A percentile compares a stretch with the other conserved stretches of the same genome.
These are phyloP conservation scores for Camellia oleifera DNA, from an alignment of 179 eudicot species.

Conservation along the genomic window DNA sequence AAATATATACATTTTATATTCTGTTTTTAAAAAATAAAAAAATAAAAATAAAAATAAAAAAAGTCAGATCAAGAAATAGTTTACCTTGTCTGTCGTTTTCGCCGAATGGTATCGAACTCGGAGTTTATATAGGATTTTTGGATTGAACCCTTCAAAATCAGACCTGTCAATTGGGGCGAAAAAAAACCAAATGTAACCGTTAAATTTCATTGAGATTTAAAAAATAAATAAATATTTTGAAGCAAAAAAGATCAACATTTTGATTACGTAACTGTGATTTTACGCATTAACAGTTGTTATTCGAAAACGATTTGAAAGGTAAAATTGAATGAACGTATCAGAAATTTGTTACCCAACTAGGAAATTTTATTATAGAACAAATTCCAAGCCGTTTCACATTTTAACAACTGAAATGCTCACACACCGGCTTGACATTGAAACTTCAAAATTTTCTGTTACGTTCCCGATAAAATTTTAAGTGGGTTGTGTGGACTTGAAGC, in stretches of 20 bases:
- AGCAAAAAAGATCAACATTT: background rate
- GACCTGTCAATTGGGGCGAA: background rate
- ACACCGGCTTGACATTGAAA: too few relatives aligned
- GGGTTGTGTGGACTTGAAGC: too few relatives aligned
- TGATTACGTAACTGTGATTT: background rate
- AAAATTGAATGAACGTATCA: background rate
- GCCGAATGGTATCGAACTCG: background rate
- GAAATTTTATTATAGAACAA: background rate
- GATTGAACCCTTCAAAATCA: background rate
- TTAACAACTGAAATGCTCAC: background rate
- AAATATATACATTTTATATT: background rate
- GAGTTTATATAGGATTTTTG: background rate
- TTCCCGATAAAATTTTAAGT: too few relatives aligned
- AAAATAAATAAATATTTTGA: background rate
- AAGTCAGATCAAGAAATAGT: background rate
- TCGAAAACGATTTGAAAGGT: conserved; percentile 1
- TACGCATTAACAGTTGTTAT: background rate
- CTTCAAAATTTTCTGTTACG: too few relatives aligned
- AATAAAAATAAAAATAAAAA: background rate
- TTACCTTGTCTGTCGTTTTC: conserved; percentile 12
- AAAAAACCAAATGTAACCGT: conserved; percentile 1
- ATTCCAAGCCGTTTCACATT: background rate
- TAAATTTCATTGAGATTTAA: too few relatives aligned
- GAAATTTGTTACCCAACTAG: background rate
- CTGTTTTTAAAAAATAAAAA: too few relatives aligned